Percentiles rank a stretch among this genome's conserved stretches.
Conservation (phyloP, 257 asterid species). For the Henckelia pumila region DNA sequence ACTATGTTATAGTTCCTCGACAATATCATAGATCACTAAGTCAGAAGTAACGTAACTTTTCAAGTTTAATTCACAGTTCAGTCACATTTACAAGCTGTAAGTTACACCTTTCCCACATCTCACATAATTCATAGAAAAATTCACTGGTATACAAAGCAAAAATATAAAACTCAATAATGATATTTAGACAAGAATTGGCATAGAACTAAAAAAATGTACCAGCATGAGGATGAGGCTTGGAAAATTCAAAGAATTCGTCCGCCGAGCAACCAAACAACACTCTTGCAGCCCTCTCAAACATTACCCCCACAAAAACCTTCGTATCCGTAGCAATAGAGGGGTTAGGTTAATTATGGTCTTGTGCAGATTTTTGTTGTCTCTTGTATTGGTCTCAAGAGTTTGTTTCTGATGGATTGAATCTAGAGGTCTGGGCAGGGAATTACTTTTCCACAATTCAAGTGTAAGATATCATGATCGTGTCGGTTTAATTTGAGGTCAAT, state of each 20-base stretch:
- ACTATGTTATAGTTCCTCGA: background rate
- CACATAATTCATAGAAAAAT: background rate
- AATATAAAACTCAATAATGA: background rate
- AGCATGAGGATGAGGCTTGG: slow-evolving; percentile 66
- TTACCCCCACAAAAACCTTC: slow-evolving; percentile 62
- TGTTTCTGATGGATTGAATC: too few relatives aligned
- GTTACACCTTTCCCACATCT: background rate
- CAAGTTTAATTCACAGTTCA: background rate
- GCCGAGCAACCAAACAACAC: slow-evolving; percentile 91
- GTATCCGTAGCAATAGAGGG: slow-evolving; percentile 78
- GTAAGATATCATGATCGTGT: too few relatives aligned
- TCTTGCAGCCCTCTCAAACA: slow-evolving; percentile 89
- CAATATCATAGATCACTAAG: background rate
- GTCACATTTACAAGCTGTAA: background rate
- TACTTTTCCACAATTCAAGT: too few relatives aligned
- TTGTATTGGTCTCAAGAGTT: too few relatives aligned
- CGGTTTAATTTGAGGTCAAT: too few relatives aligned
- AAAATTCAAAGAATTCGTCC: slow-evolving; percentile 74
- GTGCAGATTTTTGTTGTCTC: too few relatives aligned
- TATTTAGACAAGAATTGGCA: background rate
- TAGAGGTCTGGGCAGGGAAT: too few relatives aligned
- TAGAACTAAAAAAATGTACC: slow-evolving; percentile 37
- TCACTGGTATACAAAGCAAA: background rate
- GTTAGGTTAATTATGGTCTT: too few relatives aligned
- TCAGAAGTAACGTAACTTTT: background rate